Base-by-base conservation (phyloP, 106 monocot genomes). In the Acorus gramineus region DNA sequence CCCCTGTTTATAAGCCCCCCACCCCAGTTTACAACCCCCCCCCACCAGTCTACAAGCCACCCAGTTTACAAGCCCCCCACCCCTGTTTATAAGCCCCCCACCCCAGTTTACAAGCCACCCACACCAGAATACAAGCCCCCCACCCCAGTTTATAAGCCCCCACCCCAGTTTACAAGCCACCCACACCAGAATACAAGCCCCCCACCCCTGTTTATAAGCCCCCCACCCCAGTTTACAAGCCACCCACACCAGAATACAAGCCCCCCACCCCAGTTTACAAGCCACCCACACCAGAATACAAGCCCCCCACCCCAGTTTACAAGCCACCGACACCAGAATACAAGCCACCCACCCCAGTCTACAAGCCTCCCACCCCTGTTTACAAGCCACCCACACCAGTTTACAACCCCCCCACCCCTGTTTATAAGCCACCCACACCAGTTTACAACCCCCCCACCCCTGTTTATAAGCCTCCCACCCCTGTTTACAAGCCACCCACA, bases 1-100 rank as follows among this genome's bases (percentile, higher is more conserved):
- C 42, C 4, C 66, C 73, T 0, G 44, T 60, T 8, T 73, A 73
- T 59, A 66, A 59, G 59, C 64, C 62, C 1, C 71, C 71, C 0
- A 28, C 49, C 2, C 50, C 49, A 3, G 7, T 50, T 13, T 50
- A 69, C 46, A 69, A 59, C 12, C 60, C 60, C 42, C 69, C 51
- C 3, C 2, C 55, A 67, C 3, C 45, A 5, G 28, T n/a, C n/a
- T 28, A 28, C 28, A 28, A 28, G 28, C 28, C 28, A 28, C 28
- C 28, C 28, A 28, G n/a, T n/a, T n/a, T 28, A 28, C 28, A 28
- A 28, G 28, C 28, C 28, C 0, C 28, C 28, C 28, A 28, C 28
- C 1, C 28, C 28, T 28, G 13, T 47, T 7, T 55, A 67, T 44
- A 57, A 57, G 47, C 11, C 44, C 14, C 67, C 67, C 6, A 8